Base-by-base conservation (phyloP, 495 filamentous ascomycete species). In the Venustampulla echinocandica region DNA sequence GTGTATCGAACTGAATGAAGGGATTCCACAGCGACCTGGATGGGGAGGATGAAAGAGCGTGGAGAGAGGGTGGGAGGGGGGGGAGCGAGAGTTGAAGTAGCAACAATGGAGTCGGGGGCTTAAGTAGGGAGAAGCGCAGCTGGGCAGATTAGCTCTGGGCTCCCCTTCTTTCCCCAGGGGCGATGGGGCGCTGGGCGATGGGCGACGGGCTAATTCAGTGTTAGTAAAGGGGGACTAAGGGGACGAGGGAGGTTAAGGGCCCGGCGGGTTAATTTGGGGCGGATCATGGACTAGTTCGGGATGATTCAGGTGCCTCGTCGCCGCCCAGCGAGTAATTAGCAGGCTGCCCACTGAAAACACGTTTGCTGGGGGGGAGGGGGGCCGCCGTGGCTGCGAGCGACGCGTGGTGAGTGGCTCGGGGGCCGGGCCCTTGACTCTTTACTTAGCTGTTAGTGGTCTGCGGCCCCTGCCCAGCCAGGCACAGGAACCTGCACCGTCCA, bases 261-360 rank as follows among this genome's bases (percentile, higher is more conserved):
- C 30, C 11, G 45, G 34, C 10, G 27, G 18, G 24, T 18, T 46
- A 25, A 24, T 35, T 49, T 46, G 49, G 46, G 15, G 41, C 20
- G 4, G n/a, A 14, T 42, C 44, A 44, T 39, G 50, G 46, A 47
- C 43, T 15, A 56, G 27, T 50, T 55, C 48, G 52, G 47, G 47
- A 55, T 55, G 52, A 47, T 44, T 44, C 47, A 37, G n/a, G n/a
- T n/a, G n/a, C n/a, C n/a, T n/a, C n/a, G n/a, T n/a, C n/a, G n/a
- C n/a, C n/a, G n/a, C n/a, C n/a, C n/a, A n/a, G n/a, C n/a, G n/a
- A n/a, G n/a, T n/a, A n/a, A n/a, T n/a, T n/a, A n/a, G n/a, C n/a
- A n/a, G n/a, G n/a, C n/a, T n/a, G 35, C 18, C 52, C 47, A 50
- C 47, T 46, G 3, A 55, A 4, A 47, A 48, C 30, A 44, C 42